Base-by-base conservation (phyloP, 148 eudicot species). In the Linanthus parryae region DNA sequence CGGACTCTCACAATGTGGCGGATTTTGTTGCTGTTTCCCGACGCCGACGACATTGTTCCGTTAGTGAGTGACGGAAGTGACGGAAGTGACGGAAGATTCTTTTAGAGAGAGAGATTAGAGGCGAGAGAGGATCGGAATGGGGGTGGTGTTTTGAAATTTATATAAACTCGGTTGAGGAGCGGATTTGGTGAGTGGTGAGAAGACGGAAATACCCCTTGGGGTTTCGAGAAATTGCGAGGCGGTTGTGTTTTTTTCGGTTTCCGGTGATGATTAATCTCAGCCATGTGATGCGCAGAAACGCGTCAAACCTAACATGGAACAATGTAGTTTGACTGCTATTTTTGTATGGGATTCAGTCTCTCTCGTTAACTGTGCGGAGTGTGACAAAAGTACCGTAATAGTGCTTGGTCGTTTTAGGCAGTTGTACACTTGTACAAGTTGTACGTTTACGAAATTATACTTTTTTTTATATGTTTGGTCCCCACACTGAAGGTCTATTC, bases 1-100 rank as follows among this genome's bases (percentile, higher is more conserved):
- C 67, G 67, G 17, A 86, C 55, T 25, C 76, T 64, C 11, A 77
- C 90, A 58, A 82, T 79, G 68, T 62, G 66, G 1, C 76, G 73
- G 63, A 86, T 82, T 23, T 69, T 73, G 38, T 74, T 67, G 63
- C 60, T 54, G 15, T 67, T 66, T 45, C 27, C 76, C 41, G 12
- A 30, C 1, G 3, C 55, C n/a, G 58, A 21, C 27, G 65, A 38
- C 65, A 66, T 58, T n/a, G n/a, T 30, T 56, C 0, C 70, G 44
- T 6, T 9, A 2, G 0, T 2, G 8, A n/a, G 2, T n/a, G 20
- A n/a, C 4, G 5, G 18, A 2, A 6, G 70, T 4, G 2, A 39
- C 2, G 17, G 19, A 2, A n/a, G 2, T 0, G 5, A n/a, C 2
- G 7, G 45, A 0, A 20, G 28, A 33, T 17, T 7, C 27, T 6